Evolutionary conservation across 148 eudicot species (phyloP).

Genomic region (Fagopyrum homotropicum): DNA sequence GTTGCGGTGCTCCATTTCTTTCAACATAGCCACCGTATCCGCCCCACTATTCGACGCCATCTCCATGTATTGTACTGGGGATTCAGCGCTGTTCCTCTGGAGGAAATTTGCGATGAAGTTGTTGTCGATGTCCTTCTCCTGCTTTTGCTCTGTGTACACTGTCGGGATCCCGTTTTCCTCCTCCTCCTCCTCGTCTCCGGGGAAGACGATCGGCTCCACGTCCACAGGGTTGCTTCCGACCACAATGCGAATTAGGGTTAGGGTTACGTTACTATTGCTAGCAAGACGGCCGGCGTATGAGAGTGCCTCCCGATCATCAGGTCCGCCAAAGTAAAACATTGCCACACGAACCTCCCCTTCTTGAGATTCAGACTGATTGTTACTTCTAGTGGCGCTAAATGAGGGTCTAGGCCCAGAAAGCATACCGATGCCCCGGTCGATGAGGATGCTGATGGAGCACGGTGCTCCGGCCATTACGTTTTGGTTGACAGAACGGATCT

Average conservation of each 20-base stretch:
- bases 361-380: not conserved
- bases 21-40: slow-evolving; percentile 35
- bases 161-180: not conserved
- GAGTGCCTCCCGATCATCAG: slow-evolving; percentile 75
- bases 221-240: slow-evolving; percentile 18
- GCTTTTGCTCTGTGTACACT: slow-evolving; percentile 18
- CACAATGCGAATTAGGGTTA: slow-evolving; percentile 43
- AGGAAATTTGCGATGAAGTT: slow-evolving; percentile 25
- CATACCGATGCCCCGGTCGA: slow-evolving; percentile 35
- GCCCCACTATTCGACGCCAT: slow-evolving; percentile 33
- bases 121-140: slow-evolving; percentile 35
- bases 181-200: not conserved
- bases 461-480: slow-evolving; percentile 32
- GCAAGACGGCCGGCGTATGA: slow-evolving; percentile 57
- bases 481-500: slow-evolving; percentile 34
- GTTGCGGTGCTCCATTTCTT: slow-evolving; percentile 27
- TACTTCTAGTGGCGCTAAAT: not conserved
- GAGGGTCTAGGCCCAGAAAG: not conserved
- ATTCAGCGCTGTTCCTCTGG: slow-evolving; percentile 6
- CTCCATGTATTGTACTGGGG: slow-evolving; percentile 25
- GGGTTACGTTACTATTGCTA: slow-evolving; percentile 20
- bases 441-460: slow-evolving; percentile 42
- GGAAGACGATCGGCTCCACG: not conserved
- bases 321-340: slow-evolving; percentile 56
- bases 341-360: slow-evolving; percentile 20